Conservation (phyloP, 805 yeast genomes). For the Monosporozyma aerobia region DNA sequence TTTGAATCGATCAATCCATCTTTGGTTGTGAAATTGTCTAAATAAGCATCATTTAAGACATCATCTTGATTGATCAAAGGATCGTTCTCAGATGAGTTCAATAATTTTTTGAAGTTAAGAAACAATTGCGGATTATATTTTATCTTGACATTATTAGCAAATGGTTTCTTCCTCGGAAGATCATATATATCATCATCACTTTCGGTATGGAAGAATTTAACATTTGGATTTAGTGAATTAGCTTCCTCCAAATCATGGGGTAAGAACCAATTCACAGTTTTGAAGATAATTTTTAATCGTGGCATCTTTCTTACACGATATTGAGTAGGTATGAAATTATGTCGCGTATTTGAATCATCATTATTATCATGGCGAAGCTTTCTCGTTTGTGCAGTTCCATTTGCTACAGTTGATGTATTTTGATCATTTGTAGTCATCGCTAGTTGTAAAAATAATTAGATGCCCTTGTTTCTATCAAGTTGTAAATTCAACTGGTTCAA, state of each 20-base stretch:
- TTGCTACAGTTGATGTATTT: not conserved
- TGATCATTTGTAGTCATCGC: not conserved
- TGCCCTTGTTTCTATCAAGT: not conserved
- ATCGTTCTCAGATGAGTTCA: not conserved
- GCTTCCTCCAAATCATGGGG: conserved; percentile 11
- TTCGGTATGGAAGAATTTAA: conserved; percentile 9
- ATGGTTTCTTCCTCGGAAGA: not conserved
- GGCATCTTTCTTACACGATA: conserved; percentile 1
- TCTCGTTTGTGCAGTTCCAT: not conserved
- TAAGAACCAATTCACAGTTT: conserved; percentile 6
- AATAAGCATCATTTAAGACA: not conserved
- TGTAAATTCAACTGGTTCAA: no score
- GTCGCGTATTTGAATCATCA: not conserved
- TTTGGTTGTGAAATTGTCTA: not conserved
- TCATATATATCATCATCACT: conserved; percentile 5
- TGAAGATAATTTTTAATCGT: conserved; percentile 1
- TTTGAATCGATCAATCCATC: conserved; percentile 4
- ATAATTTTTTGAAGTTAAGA: conserved; percentile 16
- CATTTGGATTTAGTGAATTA: conserved; percentile 20
- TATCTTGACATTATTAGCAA: conserved; percentile 14
- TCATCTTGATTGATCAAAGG: not conserved
- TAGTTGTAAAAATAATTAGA: not conserved
- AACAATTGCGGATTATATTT: conserved; percentile 19
- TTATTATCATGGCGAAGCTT: not conserved
- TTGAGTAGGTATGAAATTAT: not conserved